A percentile compares a stretch with the other conserved stretches of the same genome.
phyloP scores from a whole-genome alignment of 768 basidiomycete species.

The Hygrophoropsis aurantiaca region DNA sequence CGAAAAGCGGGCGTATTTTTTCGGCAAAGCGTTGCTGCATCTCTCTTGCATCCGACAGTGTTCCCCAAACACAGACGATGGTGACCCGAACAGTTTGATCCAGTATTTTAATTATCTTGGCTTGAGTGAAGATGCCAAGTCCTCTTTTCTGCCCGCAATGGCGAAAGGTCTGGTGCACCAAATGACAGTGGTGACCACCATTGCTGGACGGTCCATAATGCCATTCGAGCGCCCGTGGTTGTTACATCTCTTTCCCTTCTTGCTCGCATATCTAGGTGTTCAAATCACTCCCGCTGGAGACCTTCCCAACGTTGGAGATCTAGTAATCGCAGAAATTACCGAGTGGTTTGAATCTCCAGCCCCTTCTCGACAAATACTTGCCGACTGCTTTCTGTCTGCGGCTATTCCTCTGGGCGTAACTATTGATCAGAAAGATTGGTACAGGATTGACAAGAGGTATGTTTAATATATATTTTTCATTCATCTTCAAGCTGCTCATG shows the following conservation, averaged over 20 bases:
- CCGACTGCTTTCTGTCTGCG: constrained; percentile 10
- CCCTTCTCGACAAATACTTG: constrained; percentile 2
- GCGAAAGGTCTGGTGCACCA: too few species aligned
- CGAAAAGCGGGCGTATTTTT: constrained; percentile 10
- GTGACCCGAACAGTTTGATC: background rate
- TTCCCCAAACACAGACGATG: background rate
- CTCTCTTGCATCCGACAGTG: constrained; percentile 1
- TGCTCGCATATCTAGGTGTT: too few species aligned
- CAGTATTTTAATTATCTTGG: too few species aligned
- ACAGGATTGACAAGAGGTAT: constrained; percentile 10
- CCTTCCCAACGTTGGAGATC: background rate
- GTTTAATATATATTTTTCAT: background rate
- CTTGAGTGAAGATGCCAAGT: too few species aligned
- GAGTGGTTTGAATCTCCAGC: constrained; percentile 4
- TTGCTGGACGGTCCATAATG: too few species aligned
- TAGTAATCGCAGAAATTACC: constrained; percentile 4
- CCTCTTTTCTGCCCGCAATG: too few species aligned
- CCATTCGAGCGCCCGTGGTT: too few species aligned
- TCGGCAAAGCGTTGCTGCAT: constrained; percentile 11
- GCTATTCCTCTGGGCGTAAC: constrained; percentile 4
- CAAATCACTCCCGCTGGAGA: background rate
- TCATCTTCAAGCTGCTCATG: too few species aligned
- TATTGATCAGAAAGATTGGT: constrained; percentile 6
- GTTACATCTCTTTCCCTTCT: constrained; percentile 7
- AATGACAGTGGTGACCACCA: too few species aligned